These are phyloP conservation scores for Globisporangium cylindrosporum DNA, from an alignment of 352 stramenopile genomes.

Conservation along the genomic window DNA sequence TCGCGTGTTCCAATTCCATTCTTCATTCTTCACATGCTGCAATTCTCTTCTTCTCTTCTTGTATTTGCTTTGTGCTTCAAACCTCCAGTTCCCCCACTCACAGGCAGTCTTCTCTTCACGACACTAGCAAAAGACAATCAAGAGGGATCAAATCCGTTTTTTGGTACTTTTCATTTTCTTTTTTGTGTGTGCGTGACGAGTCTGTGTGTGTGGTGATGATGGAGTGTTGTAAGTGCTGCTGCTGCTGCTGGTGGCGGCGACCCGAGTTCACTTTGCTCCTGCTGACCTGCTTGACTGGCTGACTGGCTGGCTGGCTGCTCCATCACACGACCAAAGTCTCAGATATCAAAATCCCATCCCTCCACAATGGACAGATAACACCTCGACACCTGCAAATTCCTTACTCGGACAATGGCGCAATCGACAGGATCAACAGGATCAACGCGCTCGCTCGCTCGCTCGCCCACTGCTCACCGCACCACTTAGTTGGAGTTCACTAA, in stretches of 20 bases:
- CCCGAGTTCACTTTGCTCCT: background rate
- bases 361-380: background rate
- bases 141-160: background rate
- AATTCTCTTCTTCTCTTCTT: background rate
- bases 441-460: conserved; percentile 8
- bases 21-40: background rate
- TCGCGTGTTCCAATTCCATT: background rate
- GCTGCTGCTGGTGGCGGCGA: background rate
- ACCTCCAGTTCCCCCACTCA: background rate
- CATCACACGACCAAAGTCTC: background rate
- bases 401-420: conserved; percentile 3
- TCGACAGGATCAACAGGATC: background rate
- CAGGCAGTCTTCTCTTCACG: background rate
- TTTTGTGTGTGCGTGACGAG: background rate
- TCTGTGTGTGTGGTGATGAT: conserved; percentile 4
- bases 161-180: conserved; percentile 13
- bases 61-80: background rate
- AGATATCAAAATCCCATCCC: background rate
- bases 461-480: background rate
- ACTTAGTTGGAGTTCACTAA: conserved; percentile 62
- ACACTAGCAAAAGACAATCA: background rate
- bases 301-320: background rate
- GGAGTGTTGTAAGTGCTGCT: background rate
- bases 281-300: background rate
- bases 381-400: background rate